Base-by-base conservation (phyloP, 768 basidiomycete genomes). In the Mrakia gelida region DNA sequence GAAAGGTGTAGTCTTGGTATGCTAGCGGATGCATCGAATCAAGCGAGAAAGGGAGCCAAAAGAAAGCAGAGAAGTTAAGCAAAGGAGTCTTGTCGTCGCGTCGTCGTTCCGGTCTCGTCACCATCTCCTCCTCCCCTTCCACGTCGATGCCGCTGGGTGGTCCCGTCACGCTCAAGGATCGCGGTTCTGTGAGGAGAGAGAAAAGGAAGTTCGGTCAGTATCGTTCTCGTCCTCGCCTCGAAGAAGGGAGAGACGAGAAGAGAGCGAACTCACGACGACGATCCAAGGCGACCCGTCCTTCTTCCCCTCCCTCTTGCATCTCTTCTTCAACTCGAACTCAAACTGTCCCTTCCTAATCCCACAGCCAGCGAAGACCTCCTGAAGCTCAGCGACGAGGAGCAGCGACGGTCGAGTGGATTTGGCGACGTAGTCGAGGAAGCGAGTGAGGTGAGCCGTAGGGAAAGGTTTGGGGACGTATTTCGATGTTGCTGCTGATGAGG, bases 301-400 rank as follows among this genome's bases (percentile, higher is more conserved):
- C 77, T 89, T 88, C 82, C 88, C 91, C 38, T 45, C 30, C 30
- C 78, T 52, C 71, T 54, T 71, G 21, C 67, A 67, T 23, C 89
- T 87, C 83, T 93, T 92, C 67, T 88, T 87, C 54, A 95, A 86
- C 83, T 94, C 94, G 3, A 89, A 90, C 83, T 93, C 92, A 65
- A 95, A 90, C 6, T 92, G 89, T 71, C 90, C 91, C 87, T 94
- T 94, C 78, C 32, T 75, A 23, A 75, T 32, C 76, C n/a, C 63
- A 28, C 71, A 30, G 8, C 90, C 91, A 80, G 91, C 85, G n/a
- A 94, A 86, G 38, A 91, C 91, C 80, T 90, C 89, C 81, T 90
- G 89, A 80, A 94, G 87, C 11, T 89, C 87, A 78, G 94, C 92
- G 0, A 93, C 88, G 41, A 95, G 88, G 75, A 89, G 76, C 0